Evolutionary conservation across 306 rosid genomes (phyloP), one percentile per base, ranked within the genome.

Genomic region (Crotalaria pallida): DNA sequence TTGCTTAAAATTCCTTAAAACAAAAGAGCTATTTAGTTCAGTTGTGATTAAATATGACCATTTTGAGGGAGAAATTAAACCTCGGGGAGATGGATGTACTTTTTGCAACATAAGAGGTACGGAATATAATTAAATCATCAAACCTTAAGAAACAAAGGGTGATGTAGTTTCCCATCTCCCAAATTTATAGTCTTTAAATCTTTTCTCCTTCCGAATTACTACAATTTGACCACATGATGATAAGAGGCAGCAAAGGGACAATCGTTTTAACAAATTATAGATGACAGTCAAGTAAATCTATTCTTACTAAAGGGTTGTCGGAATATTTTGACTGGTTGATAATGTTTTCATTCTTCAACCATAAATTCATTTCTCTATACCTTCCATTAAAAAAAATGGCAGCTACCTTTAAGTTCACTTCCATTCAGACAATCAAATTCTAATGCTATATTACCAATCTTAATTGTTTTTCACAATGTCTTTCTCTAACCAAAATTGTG

Each of bases 381-480:
- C 67, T 56, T 27, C 19, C n/a, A n/a, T n/a, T n/a, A n/a, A n/a
- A 34, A 59, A 16, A 49, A 18, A 67, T 41, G 5, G 15, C 22
- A 52, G 71, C 27, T 69, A 34, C 43, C 59, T 9, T 17, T 22
- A 33, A 33, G 61, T 58, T 65, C 50, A 34, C 34, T 41, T 52
- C 45, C 52, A 49, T 47, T 66, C 23, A 72, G 48, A 71, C 15
- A 55, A 36, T 10, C 69, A 65, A 45, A 47, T 76, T 65, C 36
- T 76, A 29, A 22, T 52, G 57, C 66, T 26, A 24, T 50, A 51
- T 50, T 44, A 58, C 22, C 61, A 8, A 49, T 17, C 45, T 18
- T 67, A 38, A 34, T 36, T 41, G 3, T 57, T 64, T 23, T 75
- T 48, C 43, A 59, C 15, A n/a, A n/a, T 69, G 17, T 24, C 22